Conservation (phyloP, 345 rosid species). For the Raphanus sativus region DNA sequence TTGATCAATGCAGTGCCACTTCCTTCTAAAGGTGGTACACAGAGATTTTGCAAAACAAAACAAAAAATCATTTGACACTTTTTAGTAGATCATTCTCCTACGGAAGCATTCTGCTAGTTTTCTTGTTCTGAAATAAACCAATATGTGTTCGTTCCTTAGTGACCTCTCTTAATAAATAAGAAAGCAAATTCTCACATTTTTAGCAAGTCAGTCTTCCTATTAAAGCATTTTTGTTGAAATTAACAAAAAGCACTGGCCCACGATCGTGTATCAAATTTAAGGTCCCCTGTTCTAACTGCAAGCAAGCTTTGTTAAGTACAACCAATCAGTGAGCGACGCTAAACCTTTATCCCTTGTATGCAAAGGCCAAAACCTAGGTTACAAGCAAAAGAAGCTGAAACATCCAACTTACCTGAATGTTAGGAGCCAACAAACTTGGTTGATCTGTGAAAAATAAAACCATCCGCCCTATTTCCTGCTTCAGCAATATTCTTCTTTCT, state of each 20-base stretch:
- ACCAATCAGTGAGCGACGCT: not conserved
- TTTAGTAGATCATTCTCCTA: conserved; percentile 16
- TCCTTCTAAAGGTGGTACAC: not conserved
- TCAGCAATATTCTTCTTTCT: conserved; percentile 89
- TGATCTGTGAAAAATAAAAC: conserved; percentile 96
- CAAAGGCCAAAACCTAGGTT: conserved; percentile 5
- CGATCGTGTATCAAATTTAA: not conserved
- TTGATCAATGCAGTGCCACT: not conserved
- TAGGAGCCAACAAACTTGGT: conserved; percentile 98
- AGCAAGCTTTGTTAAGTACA: conserved; percentile 20
- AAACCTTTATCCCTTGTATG: conserved; percentile 4
- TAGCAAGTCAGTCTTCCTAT: not conserved
- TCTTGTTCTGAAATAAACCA: conserved; percentile 11
- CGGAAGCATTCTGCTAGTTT: not conserved
- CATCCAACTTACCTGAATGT: conserved; percentile 68
- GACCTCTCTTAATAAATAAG: not conserved
- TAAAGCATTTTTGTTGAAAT: not conserved
- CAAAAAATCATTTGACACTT: not conserved
- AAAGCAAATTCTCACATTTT: not conserved
- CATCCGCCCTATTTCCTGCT: conserved; percentile 99
- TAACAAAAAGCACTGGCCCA: not conserved
- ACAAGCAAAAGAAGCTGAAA: not conserved
- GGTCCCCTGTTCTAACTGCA: not conserved
- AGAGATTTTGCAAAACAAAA: not conserved
- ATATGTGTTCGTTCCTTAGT: conserved; percentile 6